Base-by-base conservation (phyloP, 2,329 filamentous ascomycete species). In the Aspergillus sp. region DNA sequence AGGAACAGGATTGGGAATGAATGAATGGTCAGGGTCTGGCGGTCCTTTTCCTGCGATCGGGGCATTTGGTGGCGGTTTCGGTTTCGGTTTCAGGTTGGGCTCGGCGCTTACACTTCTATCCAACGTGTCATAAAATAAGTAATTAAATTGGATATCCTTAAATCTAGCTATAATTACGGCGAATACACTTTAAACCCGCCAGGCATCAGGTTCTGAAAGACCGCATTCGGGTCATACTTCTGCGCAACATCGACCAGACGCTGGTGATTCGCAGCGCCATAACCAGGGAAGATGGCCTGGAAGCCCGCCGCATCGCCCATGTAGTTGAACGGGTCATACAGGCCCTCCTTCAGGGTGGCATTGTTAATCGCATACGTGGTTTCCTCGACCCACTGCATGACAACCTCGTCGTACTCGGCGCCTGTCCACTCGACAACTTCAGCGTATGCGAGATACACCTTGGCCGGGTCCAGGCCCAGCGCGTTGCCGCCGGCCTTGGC, bases 401-500 rank as follows among this genome's bases (percentile, higher is more conserved):
- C 66, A 25, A 66, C 61, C 1, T 66, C 60, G 45, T 69, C 65
- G 40, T 70, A 70, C 11, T 59, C 61, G 0, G 62, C 62, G 2
- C 66, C 68, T 1, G 74, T 64, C 54, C 75, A 75, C 54, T 72
- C 64, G 31, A 77, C 70, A 15, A 72, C 71, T 56, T 73, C 72
- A 1, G 70, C 72, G 3, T 73, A 77, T 60, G 73, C 73, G 15
- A 75, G 68, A n/a, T 74, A 76, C n/a, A 78, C 62, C 33, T 72
- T 68, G 14, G 73, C 65, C 1, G 65, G 43, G 45, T 70, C 64
- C 6, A 69, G 61, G 4, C 68, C 68, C 6, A 70, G 62, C 2
- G 67, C 64, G 41, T 69, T 70, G 7, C 68, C 67, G 47, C 68
- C 68, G 35, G 60, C 58, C 21, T 56, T 48, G 21, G 63, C 62